These are phyloP conservation scores for Stephanodiscus minutulus DNA, from an alignment of 108 stramenopile species.

Conservation along the genomic window DNA sequence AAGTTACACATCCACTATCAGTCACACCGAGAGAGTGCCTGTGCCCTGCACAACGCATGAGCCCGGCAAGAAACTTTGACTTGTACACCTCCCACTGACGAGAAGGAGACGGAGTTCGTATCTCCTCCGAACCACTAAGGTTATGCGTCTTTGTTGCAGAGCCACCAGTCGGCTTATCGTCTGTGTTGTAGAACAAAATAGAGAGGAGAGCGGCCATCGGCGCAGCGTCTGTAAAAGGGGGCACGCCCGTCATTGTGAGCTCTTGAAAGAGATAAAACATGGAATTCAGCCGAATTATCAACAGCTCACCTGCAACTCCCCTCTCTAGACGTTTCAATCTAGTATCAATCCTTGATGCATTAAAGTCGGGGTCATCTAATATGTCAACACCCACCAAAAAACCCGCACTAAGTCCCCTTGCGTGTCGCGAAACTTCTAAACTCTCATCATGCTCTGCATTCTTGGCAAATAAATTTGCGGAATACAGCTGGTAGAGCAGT, in stretches of 20 bases:
- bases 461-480: constrained; percentile 76
- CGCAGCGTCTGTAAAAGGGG: constrained; percentile 49
- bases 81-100: constrained; percentile 71
- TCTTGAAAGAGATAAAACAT: not conserved
- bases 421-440: constrained; percentile 65
- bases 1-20: constrained; percentile 66
- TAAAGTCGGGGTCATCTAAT: constrained; percentile 50
- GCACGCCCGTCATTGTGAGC: not conserved
- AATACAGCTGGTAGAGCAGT: constrained; percentile 67
- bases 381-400: constrained; percentile 71
- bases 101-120: constrained; percentile 49
- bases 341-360: constrained; percentile 16
- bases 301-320: constrained; percentile 50
- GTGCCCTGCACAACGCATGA: constrained; percentile 76
- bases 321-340: constrained; percentile 49
- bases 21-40: constrained; percentile 69
- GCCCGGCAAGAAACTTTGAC: constrained; percentile 67
- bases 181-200: constrained; percentile 71
- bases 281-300: not conserved
- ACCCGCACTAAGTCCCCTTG: constrained; percentile 59
- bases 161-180: constrained; percentile 37
- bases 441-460: constrained; percentile 68
- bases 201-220: constrained; percentile 78
- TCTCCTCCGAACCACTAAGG: constrained; percentile 11
- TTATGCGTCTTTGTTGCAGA: constrained; percentile 10